Conservation (phyloP, 345 rosid genomes). For the Citrus unshiu region DNA sequence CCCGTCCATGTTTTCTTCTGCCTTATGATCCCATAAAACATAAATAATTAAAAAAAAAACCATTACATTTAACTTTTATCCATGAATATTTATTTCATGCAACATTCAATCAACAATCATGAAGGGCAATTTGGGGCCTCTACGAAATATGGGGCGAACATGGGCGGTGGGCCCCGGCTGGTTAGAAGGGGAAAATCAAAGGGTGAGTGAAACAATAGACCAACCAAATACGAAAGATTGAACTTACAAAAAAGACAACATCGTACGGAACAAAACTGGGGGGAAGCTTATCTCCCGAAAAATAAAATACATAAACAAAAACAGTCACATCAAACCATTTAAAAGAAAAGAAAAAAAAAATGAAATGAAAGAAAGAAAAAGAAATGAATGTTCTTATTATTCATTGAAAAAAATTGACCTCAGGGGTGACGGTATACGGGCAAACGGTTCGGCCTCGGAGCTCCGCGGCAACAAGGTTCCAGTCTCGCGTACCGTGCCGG, state of each 20-base stretch:
- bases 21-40: neutral
- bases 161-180: neutral
- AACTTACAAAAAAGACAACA: neutral
- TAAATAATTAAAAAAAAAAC: neutral
- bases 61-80: neutral
- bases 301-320: neutral
- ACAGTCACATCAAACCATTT: neutral
- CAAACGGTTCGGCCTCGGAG: slow-evolving; percentile 62
- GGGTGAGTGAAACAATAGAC: neutral
- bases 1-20: neutral
- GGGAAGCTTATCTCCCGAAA: neutral
- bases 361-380: neutral
- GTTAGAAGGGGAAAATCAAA: neutral
- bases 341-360: too few relatives aligned
- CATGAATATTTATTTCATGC: neutral
- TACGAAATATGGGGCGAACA: neutral
- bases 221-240: neutral
- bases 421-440: slow-evolving; percentile 54
- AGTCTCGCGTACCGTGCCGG: slow-evolving; percentile 76
- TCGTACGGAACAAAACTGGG: neutral
- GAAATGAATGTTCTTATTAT: neutral
- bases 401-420: slow-evolving; percentile 37
- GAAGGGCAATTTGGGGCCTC: neutral
- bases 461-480: slow-evolving; percentile 74
- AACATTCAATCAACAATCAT: neutral